phyloP scores from a whole-genome alignment of 163 green algal species.

The Smithsoniella earleae region DNA sequence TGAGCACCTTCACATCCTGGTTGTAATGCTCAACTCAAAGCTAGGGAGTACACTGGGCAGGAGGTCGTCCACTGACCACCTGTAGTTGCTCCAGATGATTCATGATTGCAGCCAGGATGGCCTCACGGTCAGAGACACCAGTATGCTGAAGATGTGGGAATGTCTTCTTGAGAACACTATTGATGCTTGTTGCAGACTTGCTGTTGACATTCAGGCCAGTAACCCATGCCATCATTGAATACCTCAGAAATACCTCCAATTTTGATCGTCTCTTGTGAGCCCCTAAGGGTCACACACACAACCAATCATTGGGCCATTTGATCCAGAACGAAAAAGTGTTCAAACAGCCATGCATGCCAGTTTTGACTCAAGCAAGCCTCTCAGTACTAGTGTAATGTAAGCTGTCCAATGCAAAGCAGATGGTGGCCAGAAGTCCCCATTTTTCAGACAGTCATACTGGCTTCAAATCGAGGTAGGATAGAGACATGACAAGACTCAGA shows the following conservation, averaged over 20 bases:
- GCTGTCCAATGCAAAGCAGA: too few relatives aligned
- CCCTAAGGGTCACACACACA: too few relatives aligned
- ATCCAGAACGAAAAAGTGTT: constrained; percentile 51
- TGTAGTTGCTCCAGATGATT: constrained; percentile 38
- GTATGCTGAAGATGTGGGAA: neutral
- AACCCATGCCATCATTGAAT: constrained; percentile 67
- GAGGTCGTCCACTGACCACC: constrained; percentile 29
- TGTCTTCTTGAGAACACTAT: constrained; percentile 49
- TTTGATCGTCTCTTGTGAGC: too few relatives aligned
- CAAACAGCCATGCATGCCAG: neutral
- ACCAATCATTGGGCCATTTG: constrained; percentile 98
- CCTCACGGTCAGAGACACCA: constrained; percentile 38
- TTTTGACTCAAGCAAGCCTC: constrained; percentile 28
- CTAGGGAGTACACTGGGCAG: too few relatives aligned
- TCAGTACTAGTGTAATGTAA: constrained; percentile 66
- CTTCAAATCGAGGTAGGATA: too few relatives aligned
- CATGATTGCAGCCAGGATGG: constrained; percentile 57
- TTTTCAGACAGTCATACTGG: too few relatives aligned
- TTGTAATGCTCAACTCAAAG: too few relatives aligned
- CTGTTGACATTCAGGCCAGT: constrained; percentile 88
- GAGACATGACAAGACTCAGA: too few relatives aligned
- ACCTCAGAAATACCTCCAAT: constrained; percentile 70
- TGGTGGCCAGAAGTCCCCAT: too few relatives aligned
- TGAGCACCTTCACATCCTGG: constrained; percentile 13
- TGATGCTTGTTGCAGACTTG: constrained; percentile 81